Base-by-base conservation (phyloP, 352 stramenopile genomes). In the Aphanomyces astaci region DNA sequence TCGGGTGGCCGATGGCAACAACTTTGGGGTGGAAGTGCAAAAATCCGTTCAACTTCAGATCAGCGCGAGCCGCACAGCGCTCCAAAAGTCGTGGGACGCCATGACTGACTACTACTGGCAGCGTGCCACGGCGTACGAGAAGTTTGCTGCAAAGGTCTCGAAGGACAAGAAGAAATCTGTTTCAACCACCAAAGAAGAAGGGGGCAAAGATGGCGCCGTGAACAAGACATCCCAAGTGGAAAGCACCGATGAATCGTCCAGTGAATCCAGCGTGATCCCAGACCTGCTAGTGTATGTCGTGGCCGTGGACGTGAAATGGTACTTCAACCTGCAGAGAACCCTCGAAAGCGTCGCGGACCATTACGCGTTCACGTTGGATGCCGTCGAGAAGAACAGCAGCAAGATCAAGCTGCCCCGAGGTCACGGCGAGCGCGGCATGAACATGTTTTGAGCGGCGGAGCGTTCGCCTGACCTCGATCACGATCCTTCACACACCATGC, bases 1-100 rank as follows among this genome's bases (percentile, higher is more conserved):
- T 31, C 84, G 84, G 71, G 78, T 92, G 54, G 80, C 80, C 33
- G 85, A 94, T 70, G 85, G 85, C 72, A 94, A 94, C 76, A 94
- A 94, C 73, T 94, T 94, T 76, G 85, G 85, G 64, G 85, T 94
- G 48, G 85, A 94, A 68, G 85, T 94, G 73, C 85, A 94, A 71
- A 88, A 89, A 72, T 79, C 82, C 62, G 81, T 84, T 32, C 81
- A 73, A 72, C 72, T 84, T 72, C 77, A 88, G 62, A 55, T 94
- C 5, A 92, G 88, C 63, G 79, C 89, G 63, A 77, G 75, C 36
- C 54, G 75, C 31, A 80, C 84, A 15, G 79, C 77, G 67, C 87
- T 83, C 71, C 84, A 92, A 72, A 92, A 94, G 75, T 75, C 76
- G 32, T 92, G 80, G 80, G 85, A 94, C 68, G 56, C 74, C 52